Base-by-base conservation (phyloP, 1,284 basidiomycete genomes). In the Farysia itapuensis region DNA sequence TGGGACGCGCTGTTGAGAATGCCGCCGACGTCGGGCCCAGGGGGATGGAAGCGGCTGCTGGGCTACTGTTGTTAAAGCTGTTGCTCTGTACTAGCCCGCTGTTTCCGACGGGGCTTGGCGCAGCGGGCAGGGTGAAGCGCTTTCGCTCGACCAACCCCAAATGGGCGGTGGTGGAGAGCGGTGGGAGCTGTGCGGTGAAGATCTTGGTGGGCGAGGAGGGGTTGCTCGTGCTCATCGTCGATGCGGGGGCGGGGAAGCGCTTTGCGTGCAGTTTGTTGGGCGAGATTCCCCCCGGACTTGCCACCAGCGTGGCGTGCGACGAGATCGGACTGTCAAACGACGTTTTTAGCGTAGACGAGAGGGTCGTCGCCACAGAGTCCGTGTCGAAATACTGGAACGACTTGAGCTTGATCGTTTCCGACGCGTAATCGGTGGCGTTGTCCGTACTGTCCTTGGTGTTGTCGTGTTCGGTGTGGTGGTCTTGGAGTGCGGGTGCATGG, bases 71-170 rank as follows among this genome's bases (percentile, higher is more conserved):
- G 4, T 40, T 39, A 20, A 34, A 39, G 24, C 46, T 58, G 13
- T 44, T 41, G 15, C 47, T 41, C n/a, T 44, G 25, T 21, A 46
- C 50, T 4, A 57, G 13, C 23, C 38, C 23, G 11, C 47, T 46
- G 1, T 29, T 43, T 13, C 39, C 23, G 5, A 16, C 22, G n/a
- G 32, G 19, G 13, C 12, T 26, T 20, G 25, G 21, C 23, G 54
- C 23, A 13, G 49, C 19, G n/a, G 44, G 49, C 3, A 58, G 40
- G 3, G 54, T 58, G 16, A 58, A 52, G 14, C 63, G 31, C 40
- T 65, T 65, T 48, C 49, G 61, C 46, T 61, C 43, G 11, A 45
- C 47, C 47, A 65, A 34, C 4, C 44, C 53, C 19, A 54, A 16
- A 31, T 43, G 46, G 3, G 41, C 38, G 22, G 32, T 47, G 0